A percentile compares a stretch with the other conserved stretches of the same genome.
These are phyloP conservation scores for Calonectria honghensis DNA, from an alignment of 2,329 filamentous ascomycete species.

Conservation along the genomic window DNA sequence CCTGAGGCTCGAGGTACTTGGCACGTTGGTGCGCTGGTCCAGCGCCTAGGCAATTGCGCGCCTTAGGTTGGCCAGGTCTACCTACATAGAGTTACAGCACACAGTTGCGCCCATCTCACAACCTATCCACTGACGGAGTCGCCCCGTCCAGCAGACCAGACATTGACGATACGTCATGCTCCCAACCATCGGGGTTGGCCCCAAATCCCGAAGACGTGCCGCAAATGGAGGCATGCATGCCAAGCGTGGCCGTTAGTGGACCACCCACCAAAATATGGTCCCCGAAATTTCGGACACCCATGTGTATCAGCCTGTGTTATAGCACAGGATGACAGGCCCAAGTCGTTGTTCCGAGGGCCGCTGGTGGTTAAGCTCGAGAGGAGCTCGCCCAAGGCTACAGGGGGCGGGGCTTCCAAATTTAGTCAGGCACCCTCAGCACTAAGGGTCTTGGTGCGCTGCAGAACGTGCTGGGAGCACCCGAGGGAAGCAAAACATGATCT, in stretches of 20 bases:
- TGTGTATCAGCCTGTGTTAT: slow-evolving; percentile 21
- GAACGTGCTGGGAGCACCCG: slow-evolving; percentile 23
- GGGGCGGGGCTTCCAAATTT: slow-evolving; percentile 27
- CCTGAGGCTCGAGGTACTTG: neutral
- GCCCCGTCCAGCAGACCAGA: neutral
- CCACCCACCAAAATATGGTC: slow-evolving; percentile 9
- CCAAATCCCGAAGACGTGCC: slow-evolving; percentile 23
- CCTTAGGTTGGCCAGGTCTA: slow-evolving; percentile 4
- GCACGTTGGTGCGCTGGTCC: neutral
- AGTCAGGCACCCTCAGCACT: slow-evolving; percentile 28
- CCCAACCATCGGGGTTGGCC: slow-evolving; percentile 1
- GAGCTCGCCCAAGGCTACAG: slow-evolving; percentile 1
- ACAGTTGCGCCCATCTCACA: slow-evolving; percentile 18
- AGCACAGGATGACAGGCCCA: slow-evolving; percentile 8
- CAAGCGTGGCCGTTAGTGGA: slow-evolving; percentile 27
- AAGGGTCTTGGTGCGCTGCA: slow-evolving; percentile 15
- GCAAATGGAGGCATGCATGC: slow-evolving; percentile 31
- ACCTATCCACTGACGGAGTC: neutral
- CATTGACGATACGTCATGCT: slow-evolving; percentile 5
- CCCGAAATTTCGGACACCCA: slow-evolving; percentile 13
- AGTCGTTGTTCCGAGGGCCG: neutral
- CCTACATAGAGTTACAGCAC: slow-evolving; percentile 25
- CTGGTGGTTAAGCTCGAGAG: slow-evolving; percentile 3
- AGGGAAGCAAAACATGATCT: slow-evolving; percentile 9
- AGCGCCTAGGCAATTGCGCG: neutral